Conservation (phyloP, 805 yeast genomes). For the Kuraishia floccosa region DNA sequence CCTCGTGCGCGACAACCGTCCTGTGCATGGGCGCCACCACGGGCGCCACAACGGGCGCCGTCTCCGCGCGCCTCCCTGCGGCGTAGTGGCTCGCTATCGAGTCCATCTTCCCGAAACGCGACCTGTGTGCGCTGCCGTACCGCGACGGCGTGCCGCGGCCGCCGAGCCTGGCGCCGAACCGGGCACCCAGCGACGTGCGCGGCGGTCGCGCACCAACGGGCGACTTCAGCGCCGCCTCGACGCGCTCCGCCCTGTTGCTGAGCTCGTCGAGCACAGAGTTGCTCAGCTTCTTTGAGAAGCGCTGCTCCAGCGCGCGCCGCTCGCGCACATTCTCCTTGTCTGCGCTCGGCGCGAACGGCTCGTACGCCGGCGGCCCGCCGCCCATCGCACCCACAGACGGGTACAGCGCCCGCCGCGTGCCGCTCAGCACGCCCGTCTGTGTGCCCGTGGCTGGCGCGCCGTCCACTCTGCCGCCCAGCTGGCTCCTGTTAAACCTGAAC, state of each 20-base stretch:
- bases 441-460: no score
- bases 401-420: no score
- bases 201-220: slow-evolving; percentile 7
- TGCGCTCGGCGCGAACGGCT: no score
- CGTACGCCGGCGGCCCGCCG: no score
- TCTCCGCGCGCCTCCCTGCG: not conserved
- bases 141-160: slow-evolving; percentile 17
- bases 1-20: not conserved
- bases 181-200: not conserved
- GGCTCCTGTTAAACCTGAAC: no score
- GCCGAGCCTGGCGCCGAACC: not conserved
- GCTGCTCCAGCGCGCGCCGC: no score
- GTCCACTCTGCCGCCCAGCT: no score
- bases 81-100: slow-evolving; percentile 28
- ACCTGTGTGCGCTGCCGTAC: slow-evolving; percentile 30
- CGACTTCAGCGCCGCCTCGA: slow-evolving; percentile 7
- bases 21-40: not conserved
- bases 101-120: slow-evolving; percentile 38
- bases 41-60: no score
- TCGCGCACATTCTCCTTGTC: no score
- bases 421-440: no score
- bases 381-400: no score
- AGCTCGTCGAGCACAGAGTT: slow-evolving; percentile 33
- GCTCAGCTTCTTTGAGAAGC: slow-evolving; percentile 35
- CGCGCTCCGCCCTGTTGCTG: slow-evolving; percentile 23